Conservation (phyloP, 75 land plant species). For the Selaginella moellendorffii region DNA sequence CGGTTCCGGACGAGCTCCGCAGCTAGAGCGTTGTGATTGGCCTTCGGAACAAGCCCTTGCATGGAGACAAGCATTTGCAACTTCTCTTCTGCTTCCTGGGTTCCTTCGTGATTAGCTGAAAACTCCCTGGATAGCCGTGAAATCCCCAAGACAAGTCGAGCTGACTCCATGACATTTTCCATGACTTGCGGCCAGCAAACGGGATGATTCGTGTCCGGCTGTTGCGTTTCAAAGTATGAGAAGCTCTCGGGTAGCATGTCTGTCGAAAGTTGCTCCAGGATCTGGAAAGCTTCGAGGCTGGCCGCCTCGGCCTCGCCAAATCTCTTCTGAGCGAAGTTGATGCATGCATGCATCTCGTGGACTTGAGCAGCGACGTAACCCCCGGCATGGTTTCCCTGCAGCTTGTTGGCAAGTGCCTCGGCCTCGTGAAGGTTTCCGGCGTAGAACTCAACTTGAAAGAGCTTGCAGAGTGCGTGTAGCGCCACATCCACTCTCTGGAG, state of each 20-base stretch:
- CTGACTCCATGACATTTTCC: not conserved
- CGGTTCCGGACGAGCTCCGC: not conserved
- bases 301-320: not conserved
- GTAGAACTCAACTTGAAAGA: not conserved
- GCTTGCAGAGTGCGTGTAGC: not conserved
- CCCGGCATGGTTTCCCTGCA: not conserved
- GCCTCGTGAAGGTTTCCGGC: not conserved
- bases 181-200: not conserved
- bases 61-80: too few relatives aligned
- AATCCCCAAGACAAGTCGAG: not conserved
- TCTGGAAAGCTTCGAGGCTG: not conserved
- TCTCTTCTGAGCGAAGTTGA: not conserved
- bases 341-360: not conserved
- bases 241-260: not conserved
- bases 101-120: not conserved
- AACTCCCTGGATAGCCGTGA: not conserved
- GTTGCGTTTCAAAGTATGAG: not conserved
- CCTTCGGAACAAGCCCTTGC: too few relatives aligned
- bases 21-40: not conserved
- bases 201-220: too few relatives aligned
- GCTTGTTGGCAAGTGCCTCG: not conserved
- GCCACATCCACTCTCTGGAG: not conserved
- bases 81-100: not conserved
- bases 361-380: not conserved
- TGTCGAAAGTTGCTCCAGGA: not conserved